Conservation (phyloP, 306 rosid genomes). For the Carpinus viminea region DNA sequence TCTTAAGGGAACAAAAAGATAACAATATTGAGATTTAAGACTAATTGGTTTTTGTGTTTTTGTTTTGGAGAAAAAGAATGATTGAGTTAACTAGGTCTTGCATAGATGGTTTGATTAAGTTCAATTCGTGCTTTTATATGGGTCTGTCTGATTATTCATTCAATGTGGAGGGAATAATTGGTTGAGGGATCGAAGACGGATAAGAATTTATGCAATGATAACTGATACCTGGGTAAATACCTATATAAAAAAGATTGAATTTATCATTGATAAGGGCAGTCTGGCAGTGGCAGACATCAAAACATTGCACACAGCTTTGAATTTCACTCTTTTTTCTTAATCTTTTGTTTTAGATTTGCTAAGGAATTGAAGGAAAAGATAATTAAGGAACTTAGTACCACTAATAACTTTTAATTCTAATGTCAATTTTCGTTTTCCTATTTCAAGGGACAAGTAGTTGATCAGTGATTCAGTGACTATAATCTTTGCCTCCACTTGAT, state of each 20-base stretch:
- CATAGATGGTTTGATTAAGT: constrained; percentile 1
- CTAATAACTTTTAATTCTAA: too few relatives aligned
- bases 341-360: neutral
- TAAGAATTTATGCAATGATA: neutral
- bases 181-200: too few relatives aligned
- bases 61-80: neutral
- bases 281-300: too few relatives aligned
- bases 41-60: neutral
- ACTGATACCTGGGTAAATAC: too few relatives aligned
- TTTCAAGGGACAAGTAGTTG: too few relatives aligned
- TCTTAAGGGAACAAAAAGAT: neutral
- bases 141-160: neutral
- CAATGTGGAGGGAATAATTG: too few relatives aligned
- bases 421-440: too few relatives aligned
- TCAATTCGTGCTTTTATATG: neutral
- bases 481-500: too few relatives aligned
- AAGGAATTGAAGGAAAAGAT: neutral
- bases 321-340: neutral
- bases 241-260: too few relatives aligned
- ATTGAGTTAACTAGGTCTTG: constrained; percentile 3
- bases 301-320: neutral
- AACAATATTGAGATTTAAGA: constrained; percentile 24
- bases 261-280: neutral
- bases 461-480: too few relatives aligned
- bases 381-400: neutral